These are phyloP conservation scores for Ophiocordyceps camponoti-leonardi DNA, from an alignment of 2,329 filamentous ascomycete species.

Conservation along the genomic window DNA sequence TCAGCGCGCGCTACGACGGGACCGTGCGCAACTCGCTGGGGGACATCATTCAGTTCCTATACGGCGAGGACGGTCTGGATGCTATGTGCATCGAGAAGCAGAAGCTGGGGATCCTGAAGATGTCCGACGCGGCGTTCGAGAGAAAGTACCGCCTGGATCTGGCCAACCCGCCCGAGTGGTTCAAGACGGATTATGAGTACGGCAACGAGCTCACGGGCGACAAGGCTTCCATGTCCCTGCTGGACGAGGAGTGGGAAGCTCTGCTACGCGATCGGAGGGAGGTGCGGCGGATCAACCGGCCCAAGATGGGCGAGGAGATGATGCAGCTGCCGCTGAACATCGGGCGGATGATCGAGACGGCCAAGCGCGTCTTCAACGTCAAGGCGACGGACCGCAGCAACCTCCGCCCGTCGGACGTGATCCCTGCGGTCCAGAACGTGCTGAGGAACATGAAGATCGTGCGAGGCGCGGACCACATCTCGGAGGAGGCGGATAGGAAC, in stretches of 20 bases:
- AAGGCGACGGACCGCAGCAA: conserved; percentile 76
- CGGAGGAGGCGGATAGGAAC: conserved; percentile 70
- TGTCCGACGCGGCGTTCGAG: conserved; percentile 62
- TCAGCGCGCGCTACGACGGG: conserved; percentile 94
- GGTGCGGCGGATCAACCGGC: conserved; percentile 50
- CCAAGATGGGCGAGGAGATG: conserved; percentile 60
- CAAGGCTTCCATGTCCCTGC: conserved; percentile 65
- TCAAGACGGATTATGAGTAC: conserved; percentile 48
- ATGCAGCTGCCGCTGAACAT: conserved; percentile 92
- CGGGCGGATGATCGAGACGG: conserved; percentile 74
- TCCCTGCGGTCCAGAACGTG: conserved; percentile 60
- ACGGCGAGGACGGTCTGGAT: conserved; percentile 93
- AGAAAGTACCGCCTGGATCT: conserved; percentile 73
- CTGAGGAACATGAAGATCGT: conserved; percentile 70
- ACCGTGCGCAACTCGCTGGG: conserved; percentile 94
- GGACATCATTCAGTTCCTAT: conserved; percentile 92
- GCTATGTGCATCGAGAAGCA: conserved; percentile 90
- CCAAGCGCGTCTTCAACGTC: conserved; percentile 80
- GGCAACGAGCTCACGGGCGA: conserved; percentile 77
- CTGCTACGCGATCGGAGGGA: conserved; percentile 57
- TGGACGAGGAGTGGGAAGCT: conserved; percentile 78
- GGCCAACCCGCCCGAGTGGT: conserved; percentile 36
- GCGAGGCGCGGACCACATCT: conserved; percentile 68
- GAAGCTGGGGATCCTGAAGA: conserved; percentile 68
- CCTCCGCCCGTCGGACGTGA: conserved; percentile 71